Percentiles rank a stretch among this genome's conserved stretches.
Evolutionary conservation across 768 basidiomycete species (phyloP).

Genomic region (Crucibulum laeve): DNA sequence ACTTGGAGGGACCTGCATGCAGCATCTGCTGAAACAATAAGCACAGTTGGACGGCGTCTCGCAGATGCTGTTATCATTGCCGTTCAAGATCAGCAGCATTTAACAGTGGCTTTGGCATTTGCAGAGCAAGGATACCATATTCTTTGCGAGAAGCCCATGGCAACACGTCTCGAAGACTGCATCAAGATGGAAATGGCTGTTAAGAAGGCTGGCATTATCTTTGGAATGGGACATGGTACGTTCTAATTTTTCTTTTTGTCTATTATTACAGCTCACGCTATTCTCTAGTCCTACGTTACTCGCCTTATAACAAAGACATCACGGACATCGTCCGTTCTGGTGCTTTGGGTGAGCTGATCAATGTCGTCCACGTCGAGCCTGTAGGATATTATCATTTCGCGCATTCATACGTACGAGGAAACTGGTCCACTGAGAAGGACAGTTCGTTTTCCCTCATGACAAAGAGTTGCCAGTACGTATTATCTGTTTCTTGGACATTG

Average conservation of each 20-base stretch:
- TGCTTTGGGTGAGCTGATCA: constrained; percentile 71
- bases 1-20: constrained; percentile 68
- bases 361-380: constrained; percentile 81
- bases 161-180: constrained; percentile 68
- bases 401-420: constrained; percentile 83
- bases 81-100: constrained; percentile 79
- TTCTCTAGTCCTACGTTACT: constrained; percentile 74
- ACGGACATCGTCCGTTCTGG: constrained; percentile 69
- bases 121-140: constrained; percentile 83
- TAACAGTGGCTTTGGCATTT: constrained; percentile 70
- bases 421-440: constrained; percentile 66
- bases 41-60: constrained; percentile 60
- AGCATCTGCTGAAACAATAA: constrained; percentile 64
- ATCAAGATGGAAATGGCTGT: constrained; percentile 71
- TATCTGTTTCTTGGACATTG: neutral
- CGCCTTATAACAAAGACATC: constrained; percentile 73
- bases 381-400: constrained; percentile 88
- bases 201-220: constrained; percentile 65
- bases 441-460: constrained; percentile 85
- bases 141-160: constrained; percentile 92
- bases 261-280: neutral
- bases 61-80: constrained; percentile 81
- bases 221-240: constrained; percentile 85
- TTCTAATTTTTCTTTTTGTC: neutral
- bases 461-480: constrained; percentile 82